Evolutionary conservation across 2,329 filamentous ascomycete species (phyloP).

Genomic region (Chaetomiaceae sp.): DNA sequence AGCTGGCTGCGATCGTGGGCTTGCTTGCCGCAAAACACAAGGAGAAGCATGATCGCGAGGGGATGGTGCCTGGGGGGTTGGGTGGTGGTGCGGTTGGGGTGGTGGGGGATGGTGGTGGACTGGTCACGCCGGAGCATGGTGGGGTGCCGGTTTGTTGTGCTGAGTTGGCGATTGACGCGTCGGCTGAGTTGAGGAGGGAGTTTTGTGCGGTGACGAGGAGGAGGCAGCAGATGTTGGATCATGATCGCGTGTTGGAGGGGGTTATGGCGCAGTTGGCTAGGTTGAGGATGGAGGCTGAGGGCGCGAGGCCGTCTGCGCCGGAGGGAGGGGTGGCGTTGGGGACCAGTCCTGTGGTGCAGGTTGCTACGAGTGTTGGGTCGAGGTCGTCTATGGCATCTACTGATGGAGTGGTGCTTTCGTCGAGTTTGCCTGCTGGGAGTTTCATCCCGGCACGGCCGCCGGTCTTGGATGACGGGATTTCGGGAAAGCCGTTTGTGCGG

Average conservation of each 20-base stretch:
- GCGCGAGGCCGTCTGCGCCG: not conserved
- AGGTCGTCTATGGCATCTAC: constrained; percentile 10
- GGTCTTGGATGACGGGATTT: constrained; percentile 41
- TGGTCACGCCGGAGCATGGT: constrained; percentile 5
- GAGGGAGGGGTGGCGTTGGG: constrained; percentile 8
- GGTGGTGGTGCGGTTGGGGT: not conserved
- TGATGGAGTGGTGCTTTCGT: constrained; percentile 3
- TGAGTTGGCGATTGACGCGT: constrained; percentile 44
- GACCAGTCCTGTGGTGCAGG: constrained; percentile 15
- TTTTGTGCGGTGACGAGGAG: constrained; percentile 49
- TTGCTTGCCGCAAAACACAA: constrained; percentile 44
- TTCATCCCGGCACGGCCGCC: constrained; percentile 14
- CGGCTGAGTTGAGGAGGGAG: constrained; percentile 42
- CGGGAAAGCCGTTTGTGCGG: constrained; percentile 51
- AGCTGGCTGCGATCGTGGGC: constrained; percentile 38
- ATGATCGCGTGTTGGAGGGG: constrained; percentile 43
- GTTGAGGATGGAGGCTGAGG: constrained; percentile 8
- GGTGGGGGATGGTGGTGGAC: constrained; percentile 16
- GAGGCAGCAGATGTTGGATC: constrained; percentile 36
- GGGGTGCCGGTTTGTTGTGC: constrained; percentile 43
- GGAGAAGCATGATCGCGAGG: constrained; percentile 42
- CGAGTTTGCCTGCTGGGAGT: constrained; percentile 10
- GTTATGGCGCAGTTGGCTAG: constrained; percentile 35
- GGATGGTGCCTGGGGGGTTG: constrained; percentile 25
- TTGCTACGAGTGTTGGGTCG: constrained; percentile 11